Base-by-base conservation (phyloP, 2,329 filamentous ascomycete species). In the Mycosphaerelloides madeirae region DNA sequence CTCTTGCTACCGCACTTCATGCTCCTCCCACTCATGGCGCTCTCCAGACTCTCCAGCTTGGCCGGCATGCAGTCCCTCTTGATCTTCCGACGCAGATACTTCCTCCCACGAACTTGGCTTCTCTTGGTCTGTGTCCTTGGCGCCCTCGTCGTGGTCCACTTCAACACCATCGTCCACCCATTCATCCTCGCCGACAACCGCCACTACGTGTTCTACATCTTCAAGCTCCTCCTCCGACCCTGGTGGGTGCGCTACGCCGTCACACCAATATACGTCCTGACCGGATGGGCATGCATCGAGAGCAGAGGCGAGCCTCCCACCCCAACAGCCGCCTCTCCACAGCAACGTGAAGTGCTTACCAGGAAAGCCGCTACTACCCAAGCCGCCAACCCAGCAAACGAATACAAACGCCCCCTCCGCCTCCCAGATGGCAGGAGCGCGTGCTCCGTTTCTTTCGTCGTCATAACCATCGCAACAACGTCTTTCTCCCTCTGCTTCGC, bases 191-290 rank as follows among this genome's bases (percentile, higher is more conserved):
- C 93, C 28, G 93, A 98, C 66, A 98, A 98, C 66, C 77, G 93
- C 2, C 93, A 98, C 65, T 98, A 95, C 70, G 84, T 95, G 65
- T 98, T 98, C 67, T 98, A 98, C 69, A 74, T 95, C 48, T 98
- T 98, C 72, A 83, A 89, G 1, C 83, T 85, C 5, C 83, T 97
- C 29, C 77, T 85, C 2, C 76, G 75, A 5, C 59, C 56, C 3
- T 55, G 52, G 46, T 61, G 59, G 57, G 41, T 64, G 12, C 56
- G 59, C 11, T 78, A 86, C 32, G 71, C 74, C 1, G 67, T 72
- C 14, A 67, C 87, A 40, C 73, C 83, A 0, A 69, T 84, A 1
- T 97, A 98, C 65, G 76, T 85, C 2, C 9, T 80, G 13, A 83
- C 80, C 57, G 82, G 77, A 6, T 91, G 82, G 78, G 67, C 84